Evolutionary conservation across 139 green algal species (phyloP), one percentile per base, ranked within the genome.

Genomic region (Chlamydomonas sphaeroides): DNA sequence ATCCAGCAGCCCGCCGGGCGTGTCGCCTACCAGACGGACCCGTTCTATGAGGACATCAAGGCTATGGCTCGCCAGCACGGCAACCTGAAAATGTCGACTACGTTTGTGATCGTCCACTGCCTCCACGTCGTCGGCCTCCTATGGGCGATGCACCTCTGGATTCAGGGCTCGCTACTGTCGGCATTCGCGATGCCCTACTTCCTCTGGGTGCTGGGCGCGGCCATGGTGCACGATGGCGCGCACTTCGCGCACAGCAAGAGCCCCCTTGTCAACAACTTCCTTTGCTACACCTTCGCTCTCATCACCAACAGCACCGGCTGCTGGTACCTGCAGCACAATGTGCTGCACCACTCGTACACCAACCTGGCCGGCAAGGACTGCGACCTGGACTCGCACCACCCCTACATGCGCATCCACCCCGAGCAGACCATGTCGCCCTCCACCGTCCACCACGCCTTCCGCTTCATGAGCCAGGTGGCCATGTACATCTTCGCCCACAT

Each of bases 281-380:
- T 80, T 5, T 67, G 51, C 35, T 20, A 48, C 53, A 39, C 38
- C 28, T 36, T 32, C 56, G 56, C 72, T 28, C 53, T 80, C 26
- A 59, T 80, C 38, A 80, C 72, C 56, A 80, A 80, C 57, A 69
- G 56, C 36, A 49, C 57, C 28, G 72, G 72, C 32, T 80, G 72
- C 72, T 80, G 72, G 72, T 56, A 80, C 57, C 72, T 80, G 7
- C 72, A 80, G 72, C 72, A 80, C 72, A 80, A 80, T n/a, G 66
- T 80, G 25, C 72, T 80, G 38, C 72, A 80, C 57, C 72, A 80
- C 36, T 80, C 72, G 26, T 80, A 80, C 56, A 80, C 72, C 56
- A 80, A 80, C 38, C 39, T 80, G 38, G n/a, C 57, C 11, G 72
- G 72, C 4, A 68, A 57, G 72, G 72, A 80, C 57, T 18, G 72